Evolutionary conservation across 306 rosid species (phyloP), one percentile per base, ranked within the genome.

Genomic region (Quillaja saponaria): DNA sequence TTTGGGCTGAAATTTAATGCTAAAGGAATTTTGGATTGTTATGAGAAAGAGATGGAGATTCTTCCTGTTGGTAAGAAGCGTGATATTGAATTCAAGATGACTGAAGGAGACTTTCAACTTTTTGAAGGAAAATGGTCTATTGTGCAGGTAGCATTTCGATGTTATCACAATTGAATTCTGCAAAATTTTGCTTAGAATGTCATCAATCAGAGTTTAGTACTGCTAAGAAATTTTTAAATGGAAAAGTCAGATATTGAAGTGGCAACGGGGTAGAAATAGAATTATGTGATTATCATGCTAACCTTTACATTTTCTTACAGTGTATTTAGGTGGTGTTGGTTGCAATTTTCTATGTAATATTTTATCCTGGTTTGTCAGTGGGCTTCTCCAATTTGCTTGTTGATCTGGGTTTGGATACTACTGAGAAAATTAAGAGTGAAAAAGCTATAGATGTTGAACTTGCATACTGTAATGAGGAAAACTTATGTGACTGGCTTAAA

Each of bases 101-200:
- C 80, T 21, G 85, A 92, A 79, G 98, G 98, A 41, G 98, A 92
- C 73, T 92, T 92, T 72, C 80, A 84, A 65, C 73, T 86, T 66
- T 92, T 82, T 47, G 84, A 79, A 76, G 98, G 98, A 65, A 87
- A 79, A 64, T 91, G 97, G 96, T 88, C 96, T 21, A 85, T 91
- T 60, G 71, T 75, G 63, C 89, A 85, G 92, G 97, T 90, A 78
- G 19, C 19, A 13, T 49, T 71, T 59, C 56, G 41, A 37, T 65
- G 45, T 73, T 66, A 28, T 45, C 28, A 61, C 65, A 49, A 19
- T 18, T 49, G 38, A 21, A 15, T 78, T 49, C 33, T 55, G 61
- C 65, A 55, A 58, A 55, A 42, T 44, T 42, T 48, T 41, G 55
- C 39, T 40, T 64, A 44, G 9, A 25, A 59, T 16, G 59, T 21